Evolutionary conservation across 2,329 filamentous ascomycete species (phyloP).

Genomic region (Penicillium sp.): DNA sequence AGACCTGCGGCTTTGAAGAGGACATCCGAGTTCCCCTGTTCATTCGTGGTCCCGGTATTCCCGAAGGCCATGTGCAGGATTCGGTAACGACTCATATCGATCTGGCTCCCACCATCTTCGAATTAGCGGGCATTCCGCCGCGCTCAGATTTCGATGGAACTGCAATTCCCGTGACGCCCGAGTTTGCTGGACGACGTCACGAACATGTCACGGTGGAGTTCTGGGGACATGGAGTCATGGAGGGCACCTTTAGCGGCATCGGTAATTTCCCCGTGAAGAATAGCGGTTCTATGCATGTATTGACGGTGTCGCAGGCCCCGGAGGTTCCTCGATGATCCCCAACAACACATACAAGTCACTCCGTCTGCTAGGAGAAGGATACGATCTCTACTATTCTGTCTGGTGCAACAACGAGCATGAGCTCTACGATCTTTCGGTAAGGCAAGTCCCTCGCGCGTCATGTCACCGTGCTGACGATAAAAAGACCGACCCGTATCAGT

Average conservation of each 20-base stretch:
- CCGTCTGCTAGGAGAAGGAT: slow-evolving; percentile 32
- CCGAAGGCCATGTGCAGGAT: slow-evolving; percentile 38
- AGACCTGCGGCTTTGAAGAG: slow-evolving; percentile 55
- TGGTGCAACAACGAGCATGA: slow-evolving; percentile 42
- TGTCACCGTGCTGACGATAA: not conserved
- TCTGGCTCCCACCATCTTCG: slow-evolving; percentile 57
- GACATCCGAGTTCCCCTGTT: slow-evolving; percentile 58
- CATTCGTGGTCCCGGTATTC: slow-evolving; percentile 55
- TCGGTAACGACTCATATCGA: slow-evolving; percentile 60
- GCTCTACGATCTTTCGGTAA: slow-evolving; percentile 36
- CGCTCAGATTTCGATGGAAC: slow-evolving; percentile 54
- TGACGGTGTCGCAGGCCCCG: slow-evolving; percentile 11
- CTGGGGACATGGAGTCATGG: slow-evolving; percentile 44
- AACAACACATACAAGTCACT: slow-evolving; percentile 42
- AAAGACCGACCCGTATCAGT: slow-evolving; percentile 36
- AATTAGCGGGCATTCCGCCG: slow-evolving; percentile 37
- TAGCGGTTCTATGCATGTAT: not conserved
- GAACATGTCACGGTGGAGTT: slow-evolving; percentile 58
- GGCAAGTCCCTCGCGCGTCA: not conserved
- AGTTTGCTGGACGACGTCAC: slow-evolving; percentile 30
- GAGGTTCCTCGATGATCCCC: slow-evolving; percentile 14
- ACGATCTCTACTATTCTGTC: slow-evolving; percentile 40
- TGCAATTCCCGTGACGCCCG: slow-evolving; percentile 44
- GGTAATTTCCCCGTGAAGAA: slow-evolving; percentile 15
- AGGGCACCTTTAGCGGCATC: slow-evolving; percentile 28